phyloP scores from a whole-genome alignment of 192 early-diverging fungal species.

The Pecoramyces ruminantium region DNA sequence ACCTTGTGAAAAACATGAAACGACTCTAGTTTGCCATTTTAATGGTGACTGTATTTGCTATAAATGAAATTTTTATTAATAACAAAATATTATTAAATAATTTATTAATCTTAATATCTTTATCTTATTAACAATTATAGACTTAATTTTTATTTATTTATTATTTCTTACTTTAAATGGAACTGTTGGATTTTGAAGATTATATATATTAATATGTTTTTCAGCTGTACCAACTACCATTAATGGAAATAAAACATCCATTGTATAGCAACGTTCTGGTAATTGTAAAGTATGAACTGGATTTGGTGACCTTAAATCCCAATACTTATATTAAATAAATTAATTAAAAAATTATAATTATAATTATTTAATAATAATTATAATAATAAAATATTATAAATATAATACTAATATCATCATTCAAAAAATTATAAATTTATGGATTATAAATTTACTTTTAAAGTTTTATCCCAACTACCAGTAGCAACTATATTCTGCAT shows the following conservation, averaged over 20 bases:
- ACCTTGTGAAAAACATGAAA: conserved; percentile 62
- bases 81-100: too few species aligned
- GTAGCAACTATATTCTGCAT: conserved; percentile 56
- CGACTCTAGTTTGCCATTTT: conserved; percentile 69
- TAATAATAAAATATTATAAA: too few species aligned
- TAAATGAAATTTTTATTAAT: too few species aligned
- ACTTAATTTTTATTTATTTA: too few species aligned
- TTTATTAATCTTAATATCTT: too few species aligned
- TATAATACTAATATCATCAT: too few species aligned
- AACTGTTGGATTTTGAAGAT: conserved; percentile 56
- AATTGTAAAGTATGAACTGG: conserved; percentile 57
- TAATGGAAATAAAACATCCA: conserved; percentile 65
- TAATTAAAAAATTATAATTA: too few species aligned
- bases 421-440: too few species aligned
- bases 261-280: conserved; percentile 76
- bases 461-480: conserved; percentile 89
- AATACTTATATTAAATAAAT: too few species aligned
- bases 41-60: conserved; percentile 36
- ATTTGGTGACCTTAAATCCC: conserved; percentile 67
- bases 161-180: conserved; percentile 51
- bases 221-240: conserved; percentile 90
- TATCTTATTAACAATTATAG: too few species aligned
- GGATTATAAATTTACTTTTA: conserved; percentile 30
- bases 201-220: conserved; percentile 60
- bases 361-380: too few species aligned